Percentiles rank a stretch among this genome's conserved stretches.
Conservation (phyloP, 1,284 basidiomycete genomes). For the Termitomyces sp. region DNA sequence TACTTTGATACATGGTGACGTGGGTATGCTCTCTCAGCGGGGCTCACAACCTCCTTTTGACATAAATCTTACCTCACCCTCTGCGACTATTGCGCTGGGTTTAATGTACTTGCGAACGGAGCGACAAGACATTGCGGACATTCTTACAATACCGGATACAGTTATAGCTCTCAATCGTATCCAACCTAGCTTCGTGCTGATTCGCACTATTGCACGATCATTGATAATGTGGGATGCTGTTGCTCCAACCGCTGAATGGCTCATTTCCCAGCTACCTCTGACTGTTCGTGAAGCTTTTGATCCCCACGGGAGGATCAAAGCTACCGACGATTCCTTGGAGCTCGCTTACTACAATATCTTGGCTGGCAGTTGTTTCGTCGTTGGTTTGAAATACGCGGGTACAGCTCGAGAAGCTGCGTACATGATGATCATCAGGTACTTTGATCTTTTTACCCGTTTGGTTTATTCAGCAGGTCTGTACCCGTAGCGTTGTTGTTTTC, state of each 20-base stretch:
- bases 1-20: slow-evolving; percentile 70
- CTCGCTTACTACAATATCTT: slow-evolving; percentile 87
- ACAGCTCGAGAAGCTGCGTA: slow-evolving; percentile 87
- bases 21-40: slow-evolving; percentile 32
- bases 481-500: neutral
- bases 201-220: slow-evolving; percentile 74
- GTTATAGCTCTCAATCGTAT: slow-evolving; percentile 76
- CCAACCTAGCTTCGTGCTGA: slow-evolving; percentile 82
- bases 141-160: slow-evolving; percentile 80
- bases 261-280: slow-evolving; percentile 68
- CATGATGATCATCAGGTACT: slow-evolving; percentile 73
- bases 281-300: slow-evolving; percentile 63
- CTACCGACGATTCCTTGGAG: slow-evolving; percentile 73
- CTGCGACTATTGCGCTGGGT: slow-evolving; percentile 86
- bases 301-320: slow-evolving; percentile 42
- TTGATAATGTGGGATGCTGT: slow-evolving; percentile 89
- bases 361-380: slow-evolving; percentile 86
- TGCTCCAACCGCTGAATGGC: slow-evolving; percentile 72
- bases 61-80: slow-evolving; percentile 83
- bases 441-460: slow-evolving; percentile 71
- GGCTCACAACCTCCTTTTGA: slow-evolving; percentile 58
- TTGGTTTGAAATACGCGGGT: slow-evolving; percentile 92
- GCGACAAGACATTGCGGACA: slow-evolving; percentile 78
- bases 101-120: slow-evolving; percentile 89
- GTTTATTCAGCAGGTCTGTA: slow-evolving; percentile 59